A percentile compares a stretch with the other conserved stretches of the same genome.
phyloP scores from a whole-genome alignment of 768 basidiomycete genomes.

The Cyclocybe aegerita region DNA sequence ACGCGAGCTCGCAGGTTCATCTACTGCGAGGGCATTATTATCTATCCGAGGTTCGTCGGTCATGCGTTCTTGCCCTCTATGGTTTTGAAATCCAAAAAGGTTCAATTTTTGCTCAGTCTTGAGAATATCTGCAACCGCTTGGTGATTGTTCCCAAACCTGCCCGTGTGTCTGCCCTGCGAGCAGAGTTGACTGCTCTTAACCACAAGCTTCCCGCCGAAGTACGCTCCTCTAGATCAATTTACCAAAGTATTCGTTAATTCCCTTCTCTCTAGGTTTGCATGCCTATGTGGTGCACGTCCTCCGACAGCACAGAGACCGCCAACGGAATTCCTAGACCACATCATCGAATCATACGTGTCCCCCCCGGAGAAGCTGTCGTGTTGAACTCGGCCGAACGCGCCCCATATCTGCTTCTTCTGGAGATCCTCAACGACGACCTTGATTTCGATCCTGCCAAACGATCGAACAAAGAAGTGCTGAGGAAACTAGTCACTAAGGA shows the following conservation, averaged over 20 bases:
- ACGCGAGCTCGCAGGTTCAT: constrained; percentile 61
- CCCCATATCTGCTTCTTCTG: constrained; percentile 89
- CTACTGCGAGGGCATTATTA: constrained; percentile 86
- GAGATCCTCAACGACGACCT: constrained; percentile 90
- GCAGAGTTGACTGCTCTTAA: constrained; percentile 95
- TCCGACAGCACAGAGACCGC: constrained; percentile 51
- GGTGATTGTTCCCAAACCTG: constrained; percentile 89
- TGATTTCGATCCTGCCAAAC: constrained; percentile 85
- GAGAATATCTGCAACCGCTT: constrained; percentile 93
- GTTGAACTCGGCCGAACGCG: constrained; percentile 94
- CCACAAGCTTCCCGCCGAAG: constrained; percentile 95
- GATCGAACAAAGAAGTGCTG: constrained; percentile 83
- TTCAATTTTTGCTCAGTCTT: constrained; percentile 83
- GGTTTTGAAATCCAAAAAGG: constrained; percentile 38
- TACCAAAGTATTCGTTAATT: constrained; percentile 1
- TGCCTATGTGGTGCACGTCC: constrained; percentile 85
- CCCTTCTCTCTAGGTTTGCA: constrained; percentile 58
- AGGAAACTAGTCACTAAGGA: constrained; percentile 74
- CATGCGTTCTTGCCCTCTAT: constrained; percentile 6
- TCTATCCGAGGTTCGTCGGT: constrained; percentile 69
- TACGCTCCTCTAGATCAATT: constrained; percentile 26
- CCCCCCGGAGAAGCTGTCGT: constrained; percentile 98
- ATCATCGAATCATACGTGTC: constrained; percentile 95
- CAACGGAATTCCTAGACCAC: constrained; percentile 53
- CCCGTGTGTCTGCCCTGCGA: constrained; percentile 92